Evolutionary conservation across 306 rosid species (phyloP).

Genomic region (Arachis stenosperma): DNA sequence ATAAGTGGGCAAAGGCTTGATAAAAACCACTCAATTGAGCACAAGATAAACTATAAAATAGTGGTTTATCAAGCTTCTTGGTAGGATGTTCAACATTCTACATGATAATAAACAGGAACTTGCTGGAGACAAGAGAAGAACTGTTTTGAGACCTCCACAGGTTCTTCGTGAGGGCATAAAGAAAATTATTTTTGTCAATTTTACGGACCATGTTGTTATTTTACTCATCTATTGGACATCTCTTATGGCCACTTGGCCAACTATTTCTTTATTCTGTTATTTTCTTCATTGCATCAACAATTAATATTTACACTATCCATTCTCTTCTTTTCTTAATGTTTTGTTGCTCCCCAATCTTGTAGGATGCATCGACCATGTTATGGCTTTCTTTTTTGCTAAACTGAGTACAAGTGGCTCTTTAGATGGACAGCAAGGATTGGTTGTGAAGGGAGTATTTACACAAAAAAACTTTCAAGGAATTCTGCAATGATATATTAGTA

Average conservation of each 20-base stretch:
- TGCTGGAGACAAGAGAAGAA: constrained; percentile 87
- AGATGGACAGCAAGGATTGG: constrained; percentile 88
- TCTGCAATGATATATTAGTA: constrained; percentile 82
- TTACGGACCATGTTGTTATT: constrained; percentile 66
- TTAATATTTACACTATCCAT: not conserved
- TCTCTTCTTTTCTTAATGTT: constrained; percentile 19
- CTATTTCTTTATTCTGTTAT: not conserved
- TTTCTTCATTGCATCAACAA: not conserved
- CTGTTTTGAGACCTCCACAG: constrained; percentile 96
- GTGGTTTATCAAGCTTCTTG: no score
- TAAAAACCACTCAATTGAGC: no score
- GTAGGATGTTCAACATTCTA: constrained; percentile 84
- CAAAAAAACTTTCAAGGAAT: constrained; percentile 92
- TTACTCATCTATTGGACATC: not conserved
- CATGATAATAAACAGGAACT: constrained; percentile 89
- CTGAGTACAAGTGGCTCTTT: constrained; percentile 92
- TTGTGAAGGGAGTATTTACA: constrained; percentile 90
- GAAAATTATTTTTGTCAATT: constrained; percentile 89
- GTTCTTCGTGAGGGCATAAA: constrained; percentile 96
- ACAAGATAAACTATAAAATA: no score
- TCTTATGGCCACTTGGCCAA: not conserved
- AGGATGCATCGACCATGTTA: constrained; percentile 91
- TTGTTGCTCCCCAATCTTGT: constrained; percentile 6
- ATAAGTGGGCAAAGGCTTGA: no score
- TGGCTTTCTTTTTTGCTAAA: constrained; percentile 85